Conservation (phyloP, 495 filamentous ascomycete genomes). For the Penicillium angulare region DNA sequence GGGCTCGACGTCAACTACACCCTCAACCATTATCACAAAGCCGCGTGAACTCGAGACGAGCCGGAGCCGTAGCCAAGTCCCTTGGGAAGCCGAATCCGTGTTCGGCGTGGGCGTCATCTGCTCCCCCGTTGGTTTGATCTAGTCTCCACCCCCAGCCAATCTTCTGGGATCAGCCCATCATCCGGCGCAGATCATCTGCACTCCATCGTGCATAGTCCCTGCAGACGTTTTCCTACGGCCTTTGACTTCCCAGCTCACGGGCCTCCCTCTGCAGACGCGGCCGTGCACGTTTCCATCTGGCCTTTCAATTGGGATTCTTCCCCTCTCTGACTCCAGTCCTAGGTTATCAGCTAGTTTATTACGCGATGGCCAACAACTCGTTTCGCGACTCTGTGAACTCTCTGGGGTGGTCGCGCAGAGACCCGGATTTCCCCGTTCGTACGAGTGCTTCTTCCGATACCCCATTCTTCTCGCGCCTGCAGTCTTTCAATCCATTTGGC, state of each 20-base stretch:
- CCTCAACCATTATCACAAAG: conserved; percentile 8
- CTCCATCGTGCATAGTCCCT: conserved; percentile 49
- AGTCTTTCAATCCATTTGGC: conserved; percentile 86
- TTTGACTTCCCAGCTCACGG: conserved; percentile 22
- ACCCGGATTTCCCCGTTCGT: conserved; percentile 73
- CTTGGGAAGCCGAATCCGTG: conserved; percentile 28
- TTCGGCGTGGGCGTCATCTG: conserved; percentile 41
- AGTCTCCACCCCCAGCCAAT: conserved; percentile 31
- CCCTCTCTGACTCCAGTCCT: not conserved
- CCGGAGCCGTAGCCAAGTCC: conserved; percentile 23
- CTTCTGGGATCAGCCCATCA: conserved; percentile 18
- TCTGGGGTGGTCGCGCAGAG: conserved; percentile 89
- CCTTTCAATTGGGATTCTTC: conserved; percentile 15
- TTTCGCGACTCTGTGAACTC: conserved; percentile 95
- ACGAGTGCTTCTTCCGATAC: conserved; percentile 68
- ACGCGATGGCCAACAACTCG: conserved; percentile 77
- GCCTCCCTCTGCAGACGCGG: conserved; percentile 25
- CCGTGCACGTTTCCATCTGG: conserved; percentile 17
- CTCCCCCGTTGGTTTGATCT: conserved; percentile 26
- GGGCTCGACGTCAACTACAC: no score
- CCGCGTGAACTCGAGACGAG: conserved; percentile 9
- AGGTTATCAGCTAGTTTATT: conserved; percentile 1
- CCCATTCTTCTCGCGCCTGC: conserved; percentile 75
- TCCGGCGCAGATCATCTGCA: conserved; percentile 57
- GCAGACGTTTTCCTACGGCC: conserved; percentile 32